phyloP scores from a whole-genome alignment of 129 eudicot genomes.

The Helianthus tuberosus region DNA sequence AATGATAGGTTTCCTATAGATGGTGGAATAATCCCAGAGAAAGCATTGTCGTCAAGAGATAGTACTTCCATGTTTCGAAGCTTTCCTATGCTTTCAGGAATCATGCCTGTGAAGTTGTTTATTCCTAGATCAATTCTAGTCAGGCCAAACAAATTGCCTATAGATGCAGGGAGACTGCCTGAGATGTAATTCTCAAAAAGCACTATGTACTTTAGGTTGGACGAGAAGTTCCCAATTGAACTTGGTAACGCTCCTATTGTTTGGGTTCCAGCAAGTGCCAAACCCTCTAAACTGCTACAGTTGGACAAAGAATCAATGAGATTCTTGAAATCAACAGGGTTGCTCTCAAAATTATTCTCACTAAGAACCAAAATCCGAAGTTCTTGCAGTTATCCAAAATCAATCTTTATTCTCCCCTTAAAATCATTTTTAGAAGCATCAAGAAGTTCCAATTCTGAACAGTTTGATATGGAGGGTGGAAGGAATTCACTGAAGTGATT shows the following conservation, averaged over 20 bases:
- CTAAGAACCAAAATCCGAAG: neutral
- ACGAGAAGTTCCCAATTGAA: slow-evolving; percentile 22
- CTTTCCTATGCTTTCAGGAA: slow-evolving; percentile 16
- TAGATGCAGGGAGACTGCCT: slow-evolving; percentile 12
- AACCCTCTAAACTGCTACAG: neutral
- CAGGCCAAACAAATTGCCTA: slow-evolving; percentile 11
- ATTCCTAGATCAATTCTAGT: neutral
- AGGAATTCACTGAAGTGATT: neutral
- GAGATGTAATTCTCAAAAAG: neutral
- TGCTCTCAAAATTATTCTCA: neutral
- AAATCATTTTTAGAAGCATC: neutral
- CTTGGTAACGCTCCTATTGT: slow-evolving; percentile 29
- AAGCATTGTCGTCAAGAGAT: neutral
- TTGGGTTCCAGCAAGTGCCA: neutral
- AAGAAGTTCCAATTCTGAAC: neutral
- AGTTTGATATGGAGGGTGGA: neutral
- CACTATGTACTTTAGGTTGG: neutral
- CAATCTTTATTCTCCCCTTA: neutral
- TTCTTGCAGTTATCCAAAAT: neutral
- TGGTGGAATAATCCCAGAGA: slow-evolving; percentile 11
- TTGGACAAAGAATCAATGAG: slow-evolving; percentile 36
- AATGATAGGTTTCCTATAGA: slow-evolving; percentile 23
- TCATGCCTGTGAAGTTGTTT: slow-evolving; percentile 13
- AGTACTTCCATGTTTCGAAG: neutral
- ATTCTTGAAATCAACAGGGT: slow-evolving; percentile 9